Conservation (phyloP, 768 basidiomycete species). For the Guyanaporus albipodus region DNA sequence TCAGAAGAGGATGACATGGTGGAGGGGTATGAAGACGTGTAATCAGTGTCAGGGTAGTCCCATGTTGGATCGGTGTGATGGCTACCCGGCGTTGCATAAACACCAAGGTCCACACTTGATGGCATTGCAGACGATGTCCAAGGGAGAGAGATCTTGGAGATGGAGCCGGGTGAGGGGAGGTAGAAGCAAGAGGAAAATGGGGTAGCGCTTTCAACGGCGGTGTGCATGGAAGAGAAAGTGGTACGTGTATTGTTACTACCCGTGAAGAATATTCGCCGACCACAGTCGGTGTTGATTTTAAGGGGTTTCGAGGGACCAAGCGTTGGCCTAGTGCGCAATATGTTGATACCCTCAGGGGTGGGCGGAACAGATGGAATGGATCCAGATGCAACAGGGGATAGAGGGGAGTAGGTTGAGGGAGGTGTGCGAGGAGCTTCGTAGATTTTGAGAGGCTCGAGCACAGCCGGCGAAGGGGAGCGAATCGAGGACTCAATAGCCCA, state of each 20-base stretch:
- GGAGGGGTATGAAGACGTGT: slow-evolving; percentile 45
- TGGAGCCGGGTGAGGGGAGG: slow-evolving; percentile 42
- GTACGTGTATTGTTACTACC: slow-evolving; percentile 43
- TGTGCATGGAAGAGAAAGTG: slow-evolving; percentile 65
- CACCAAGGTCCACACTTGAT: slow-evolving; percentile 37
- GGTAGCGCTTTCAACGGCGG: slow-evolving; percentile 62
- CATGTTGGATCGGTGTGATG: slow-evolving; percentile 52
- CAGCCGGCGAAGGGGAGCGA: slow-evolving; percentile 41
- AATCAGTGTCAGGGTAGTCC: slow-evolving; percentile 46
- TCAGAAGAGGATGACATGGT: slow-evolving; percentile 37
- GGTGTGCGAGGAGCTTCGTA: slow-evolving; percentile 49
- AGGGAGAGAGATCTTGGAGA: slow-evolving; percentile 35
- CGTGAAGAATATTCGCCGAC: slow-evolving; percentile 34
- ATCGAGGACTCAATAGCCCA: slow-evolving; percentile 53
- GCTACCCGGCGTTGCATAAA: slow-evolving; percentile 41
- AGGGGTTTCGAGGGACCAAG: slow-evolving; percentile 40
- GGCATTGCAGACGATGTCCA: slow-evolving; percentile 34
- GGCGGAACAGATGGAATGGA: slow-evolving; percentile 47
- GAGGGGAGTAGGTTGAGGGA: slow-evolving; percentile 48
- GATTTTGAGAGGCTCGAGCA: slow-evolving; percentile 36
- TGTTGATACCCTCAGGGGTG: slow-evolving; percentile 53
- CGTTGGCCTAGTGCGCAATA: slow-evolving; percentile 36
- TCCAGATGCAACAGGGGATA: slow-evolving; percentile 36
- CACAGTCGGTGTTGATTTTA: slow-evolving; percentile 54
- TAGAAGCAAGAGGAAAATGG: slow-evolving; percentile 57